Evolutionary conservation across 164 flowering plant species (phyloP).

Genomic region (Umbellularia californica): DNA sequence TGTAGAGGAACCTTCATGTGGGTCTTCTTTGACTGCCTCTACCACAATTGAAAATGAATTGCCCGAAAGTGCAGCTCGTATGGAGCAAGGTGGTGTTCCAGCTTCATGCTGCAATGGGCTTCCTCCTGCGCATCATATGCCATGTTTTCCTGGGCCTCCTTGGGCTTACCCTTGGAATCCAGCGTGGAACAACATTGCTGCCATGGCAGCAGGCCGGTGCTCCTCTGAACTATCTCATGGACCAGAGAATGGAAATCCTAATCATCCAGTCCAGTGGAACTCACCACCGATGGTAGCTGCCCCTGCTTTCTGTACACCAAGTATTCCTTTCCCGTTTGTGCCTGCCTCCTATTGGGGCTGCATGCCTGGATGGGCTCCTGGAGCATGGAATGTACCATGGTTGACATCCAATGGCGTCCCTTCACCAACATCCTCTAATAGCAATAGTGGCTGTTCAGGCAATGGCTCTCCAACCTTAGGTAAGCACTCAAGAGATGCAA

Average conservation of each 20-base stretch:
- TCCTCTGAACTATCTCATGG: conserved; percentile 18
- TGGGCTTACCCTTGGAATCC: conserved; percentile 35
- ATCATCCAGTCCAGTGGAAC: conserved; percentile 38
- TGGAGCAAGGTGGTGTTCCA: conserved; percentile 15
- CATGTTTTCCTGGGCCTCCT: conserved; percentile 32
- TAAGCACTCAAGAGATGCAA: conserved; percentile 50
- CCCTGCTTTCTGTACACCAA: conserved; percentile 30
- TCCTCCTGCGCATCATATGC: conserved; percentile 17
- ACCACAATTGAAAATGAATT: conserved; percentile 20
- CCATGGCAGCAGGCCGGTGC: conserved; percentile 15
- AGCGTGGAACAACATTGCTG: conserved; percentile 16
- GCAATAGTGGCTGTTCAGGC: conserved; percentile 34
- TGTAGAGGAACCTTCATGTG: conserved; percentile 28
- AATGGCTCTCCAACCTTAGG: conserved; percentile 43
- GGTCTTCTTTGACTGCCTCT: conserved; percentile 25
- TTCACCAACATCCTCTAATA: conserved; percentile 25
- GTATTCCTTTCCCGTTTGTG: conserved; percentile 31
- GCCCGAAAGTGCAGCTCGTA: conserved; percentile 11
- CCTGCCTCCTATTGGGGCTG: conserved; percentile 46
- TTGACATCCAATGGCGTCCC: conserved; percentile 25
- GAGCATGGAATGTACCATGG: conserved; percentile 23
- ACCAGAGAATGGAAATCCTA: conserved; percentile 18
- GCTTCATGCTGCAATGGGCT: conserved; percentile 9
- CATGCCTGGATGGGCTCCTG: conserved; percentile 34
- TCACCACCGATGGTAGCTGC: conserved; percentile 22